phyloP scores from a whole-genome alignment of 176 grass and related monocot genomes.

The Dactylis glomerata region DNA sequence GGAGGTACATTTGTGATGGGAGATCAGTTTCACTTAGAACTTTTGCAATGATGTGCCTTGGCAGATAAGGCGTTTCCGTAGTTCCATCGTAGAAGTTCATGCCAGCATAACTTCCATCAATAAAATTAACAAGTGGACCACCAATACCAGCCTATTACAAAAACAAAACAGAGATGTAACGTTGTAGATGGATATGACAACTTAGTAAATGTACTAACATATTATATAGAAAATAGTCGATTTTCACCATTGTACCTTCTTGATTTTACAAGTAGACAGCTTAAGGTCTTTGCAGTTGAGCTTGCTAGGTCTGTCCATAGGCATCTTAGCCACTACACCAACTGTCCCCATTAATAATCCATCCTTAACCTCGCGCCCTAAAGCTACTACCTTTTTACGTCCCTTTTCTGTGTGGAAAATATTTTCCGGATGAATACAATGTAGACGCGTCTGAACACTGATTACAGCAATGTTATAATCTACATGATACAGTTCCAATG shows the following conservation, averaged over 20 bases:
- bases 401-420: background rate
- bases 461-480: slow-evolving; percentile 33
- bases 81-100: slow-evolving; percentile 23
- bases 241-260: slow-evolving; percentile 8
- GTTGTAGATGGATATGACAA: background rate
- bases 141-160: slow-evolving; percentile 17
- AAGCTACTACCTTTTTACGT: background rate
- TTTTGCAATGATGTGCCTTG: background rate
- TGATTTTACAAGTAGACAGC: slow-evolving; percentile 16
- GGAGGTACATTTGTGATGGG: background rate
- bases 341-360: slow-evolving; percentile 6
- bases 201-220: background rate
- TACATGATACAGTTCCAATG: slow-evolving; percentile 20
- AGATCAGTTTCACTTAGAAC: background rate
- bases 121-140: background rate
- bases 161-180: background rate
- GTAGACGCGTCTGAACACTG: background rate
- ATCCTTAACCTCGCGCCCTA: background rate
- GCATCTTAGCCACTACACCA: background rate
- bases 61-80: background rate
- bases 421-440: background rate
- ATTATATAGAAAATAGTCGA: background rate
- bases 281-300: slow-evolving; percentile 10
- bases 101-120: slow-evolving; percentile 1
- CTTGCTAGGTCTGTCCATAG: background rate